These are phyloP conservation scores for Ramaria sp. DNA, from an alignment of 768 basidiomycete species.

Conservation along the genomic window DNA sequence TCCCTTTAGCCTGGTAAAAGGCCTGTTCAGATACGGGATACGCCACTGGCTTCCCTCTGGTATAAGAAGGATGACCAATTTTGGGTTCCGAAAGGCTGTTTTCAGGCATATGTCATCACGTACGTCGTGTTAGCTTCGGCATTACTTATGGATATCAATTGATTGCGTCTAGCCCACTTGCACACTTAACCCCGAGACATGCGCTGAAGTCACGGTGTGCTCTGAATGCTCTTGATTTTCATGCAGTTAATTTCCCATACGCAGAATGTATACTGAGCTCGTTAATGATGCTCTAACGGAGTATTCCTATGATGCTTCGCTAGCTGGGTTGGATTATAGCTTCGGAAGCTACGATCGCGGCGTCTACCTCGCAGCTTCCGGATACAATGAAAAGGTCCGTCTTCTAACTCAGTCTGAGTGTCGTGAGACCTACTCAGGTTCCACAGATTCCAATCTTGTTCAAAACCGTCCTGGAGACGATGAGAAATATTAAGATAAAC, in stretches of 20 bases:
- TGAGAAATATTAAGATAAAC: constrained; percentile 52
- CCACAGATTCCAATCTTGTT: constrained; percentile 51
- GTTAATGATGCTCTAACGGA: constrained; percentile 86
- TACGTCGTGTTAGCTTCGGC: not conserved
- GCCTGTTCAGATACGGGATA: constrained; percentile 69
- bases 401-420: not conserved
- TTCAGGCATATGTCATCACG: constrained; percentile 10
- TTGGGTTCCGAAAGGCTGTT: constrained; percentile 41
- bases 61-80: constrained; percentile 50
- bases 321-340: constrained; percentile 77
- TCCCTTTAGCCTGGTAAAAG: constrained; percentile 51
- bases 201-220: constrained; percentile 62
- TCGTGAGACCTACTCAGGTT: not conserved
- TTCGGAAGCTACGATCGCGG: constrained; percentile 55
- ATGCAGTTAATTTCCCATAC: constrained; percentile 1
- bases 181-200: constrained; percentile 53
- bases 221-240: not conserved
- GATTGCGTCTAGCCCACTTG: constrained; percentile 36
- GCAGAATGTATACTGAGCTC: constrained; percentile 70
- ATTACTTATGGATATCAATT: not conserved
- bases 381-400: constrained; percentile 82
- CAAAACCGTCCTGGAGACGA: constrained; percentile 57
- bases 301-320: constrained; percentile 83
- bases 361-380: constrained; percentile 55
- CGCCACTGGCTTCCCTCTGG: constrained; percentile 56